Base-by-base conservation (phyloP, 306 rosid genomes). In the Cucurbita maxima region DNA sequence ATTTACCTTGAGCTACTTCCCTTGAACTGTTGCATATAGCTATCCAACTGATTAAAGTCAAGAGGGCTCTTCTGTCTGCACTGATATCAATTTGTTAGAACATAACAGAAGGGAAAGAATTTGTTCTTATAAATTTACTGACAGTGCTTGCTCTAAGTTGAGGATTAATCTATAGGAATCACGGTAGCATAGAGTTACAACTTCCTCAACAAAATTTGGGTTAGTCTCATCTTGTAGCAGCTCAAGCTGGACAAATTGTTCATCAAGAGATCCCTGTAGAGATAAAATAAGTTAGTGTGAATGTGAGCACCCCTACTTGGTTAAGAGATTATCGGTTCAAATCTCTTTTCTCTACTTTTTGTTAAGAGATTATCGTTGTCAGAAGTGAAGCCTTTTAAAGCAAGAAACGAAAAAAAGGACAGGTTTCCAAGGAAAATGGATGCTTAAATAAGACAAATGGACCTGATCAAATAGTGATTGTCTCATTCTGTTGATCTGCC, bases 181-280 rank as follows among this genome's bases (percentile, higher is more conserved):
- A 1, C 88, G 83, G 74, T 87, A 92, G 82, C 85, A 85, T 71
- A 83, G 84, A 57, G 89, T 90, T 20, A 86, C 96, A 50, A 92
- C 84, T 83, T 92, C 98, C 78, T 92, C 98, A 54, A 90, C 98
- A 75, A 92, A 92, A 76, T 92, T 90, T 55, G 96, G 96, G 75
- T 88, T 92, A 59, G 89, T 84, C 64, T 88, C 96, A 76, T 92
- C 98, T 78, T 86, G 96, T 38, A 92, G 79, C 64, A 87, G 96
- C 79, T 92, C 98, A 69, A 92, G 60, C 67, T 92, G 98, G 54
- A 88, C 61, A 82, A 92, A 90, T 51, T 92, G 98, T 82, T 92
- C 98, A 74, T 92, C 98, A 50, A 92, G 79, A 16, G 76, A 82
- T n/a, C 91, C 98, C 96, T 90, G 79, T 63, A 44, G 72, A 66